A percentile compares a stretch with the other conserved stretches of the same genome.
phyloP scores from a whole-genome alignment of 75 land plant genomes.

The Pinus tabuliformis region DNA sequence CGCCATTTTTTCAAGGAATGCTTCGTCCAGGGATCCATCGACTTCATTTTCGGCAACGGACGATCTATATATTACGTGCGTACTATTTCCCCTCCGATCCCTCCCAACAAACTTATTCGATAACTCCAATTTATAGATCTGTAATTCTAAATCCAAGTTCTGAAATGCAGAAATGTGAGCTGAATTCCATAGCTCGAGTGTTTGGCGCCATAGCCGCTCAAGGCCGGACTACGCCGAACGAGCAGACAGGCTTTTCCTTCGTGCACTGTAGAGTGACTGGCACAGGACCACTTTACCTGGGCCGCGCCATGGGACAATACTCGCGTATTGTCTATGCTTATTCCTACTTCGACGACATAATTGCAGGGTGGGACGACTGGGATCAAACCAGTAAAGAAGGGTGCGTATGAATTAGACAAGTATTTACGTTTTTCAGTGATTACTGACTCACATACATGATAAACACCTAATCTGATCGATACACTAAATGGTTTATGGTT shows the following conservation, averaged over 20 bases:
- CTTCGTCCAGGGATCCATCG: constrained; percentile 41
- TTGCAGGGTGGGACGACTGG: constrained; percentile 38
- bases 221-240: constrained; percentile 4
- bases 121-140: background rate
- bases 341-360: constrained; percentile 10
- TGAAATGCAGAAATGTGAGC: constrained; percentile 12
- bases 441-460: too few species aligned
- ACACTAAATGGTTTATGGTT: too few species aligned
- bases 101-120: background rate
- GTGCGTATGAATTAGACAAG: background rate
- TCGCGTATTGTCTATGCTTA: constrained; percentile 21
- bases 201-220: constrained; percentile 22
- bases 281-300: constrained; percentile 12
- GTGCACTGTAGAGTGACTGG: constrained; percentile 15
- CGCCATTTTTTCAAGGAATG: constrained; percentile 40
- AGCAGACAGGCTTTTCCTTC: constrained; percentile 22
- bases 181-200: constrained; percentile 15
- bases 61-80: constrained; percentile 25
- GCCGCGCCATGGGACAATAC: constrained; percentile 24
- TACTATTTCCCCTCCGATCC: too few species aligned
- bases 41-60: constrained; percentile 38
- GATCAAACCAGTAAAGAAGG: constrained; percentile 3
- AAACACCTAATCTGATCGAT: too few species aligned
- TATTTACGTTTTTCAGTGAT: too few species aligned
- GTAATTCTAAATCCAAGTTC: background rate